Percentiles rank a stretch among this genome's conserved stretches.
phyloP scores from a whole-genome alignment of 495 filamentous ascomycete genomes.

The Sphaerosporella brunnea region DNA sequence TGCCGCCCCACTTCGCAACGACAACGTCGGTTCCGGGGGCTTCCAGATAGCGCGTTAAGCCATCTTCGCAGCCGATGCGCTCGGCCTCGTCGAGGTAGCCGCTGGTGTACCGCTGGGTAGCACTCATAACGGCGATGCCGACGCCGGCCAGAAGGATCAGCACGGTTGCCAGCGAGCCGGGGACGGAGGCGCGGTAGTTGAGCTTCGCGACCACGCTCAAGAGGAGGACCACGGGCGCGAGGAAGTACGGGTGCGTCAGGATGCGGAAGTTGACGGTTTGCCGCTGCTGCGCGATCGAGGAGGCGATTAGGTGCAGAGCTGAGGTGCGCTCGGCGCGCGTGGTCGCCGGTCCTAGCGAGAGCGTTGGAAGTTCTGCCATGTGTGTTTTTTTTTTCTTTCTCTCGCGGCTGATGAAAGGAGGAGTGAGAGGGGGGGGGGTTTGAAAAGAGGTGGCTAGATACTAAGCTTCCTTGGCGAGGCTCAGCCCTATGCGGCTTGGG shows the following conservation, averaged over 20 bases:
- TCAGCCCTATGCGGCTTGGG: no score
- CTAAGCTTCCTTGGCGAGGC: no score
- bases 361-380: neutral
- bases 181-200: slow-evolving; percentile 26
- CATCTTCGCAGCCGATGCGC: slow-evolving; percentile 33
- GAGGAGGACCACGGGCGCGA: slow-evolving; percentile 27
- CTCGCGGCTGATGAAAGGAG: no score
- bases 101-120: slow-evolving; percentile 28
- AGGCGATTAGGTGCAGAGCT: slow-evolving; percentile 36
- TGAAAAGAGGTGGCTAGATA: no score
- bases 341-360: neutral
- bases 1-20: slow-evolving; percentile 37
- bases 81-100: slow-evolving; percentile 39
- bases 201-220: slow-evolving; percentile 26
- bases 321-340: slow-evolving; percentile 24
- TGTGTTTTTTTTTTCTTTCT: no score
- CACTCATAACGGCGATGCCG: slow-evolving; percentile 32
- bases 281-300: slow-evolving; percentile 47
- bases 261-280: slow-evolving; percentile 36
- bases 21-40: slow-evolving; percentile 32
- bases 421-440: no score
- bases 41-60: slow-evolving; percentile 28
- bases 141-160: slow-evolving; percentile 31
- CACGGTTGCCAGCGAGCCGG: no score
- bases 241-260: slow-evolving; percentile 32